Evolutionary conservation across 1,139 yeast species (phyloP), one percentile per base, ranked within the genome.

Genomic region (Saccharomyces hybrid): DNA sequence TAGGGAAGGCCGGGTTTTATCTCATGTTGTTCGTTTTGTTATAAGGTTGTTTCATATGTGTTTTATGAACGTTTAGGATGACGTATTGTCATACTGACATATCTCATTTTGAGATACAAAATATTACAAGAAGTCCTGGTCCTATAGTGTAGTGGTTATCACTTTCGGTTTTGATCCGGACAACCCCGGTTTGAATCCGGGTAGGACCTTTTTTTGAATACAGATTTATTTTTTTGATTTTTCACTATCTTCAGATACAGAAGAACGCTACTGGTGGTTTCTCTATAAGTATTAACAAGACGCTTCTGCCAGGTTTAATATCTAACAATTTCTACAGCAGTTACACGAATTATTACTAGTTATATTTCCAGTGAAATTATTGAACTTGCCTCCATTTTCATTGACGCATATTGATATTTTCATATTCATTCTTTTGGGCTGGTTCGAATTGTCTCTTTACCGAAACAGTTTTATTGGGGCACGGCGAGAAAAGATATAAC

Each of bases 181-280:
- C 82, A 83, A 86, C 91, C 89, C 89, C 91, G 86, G 91, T 85
- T 86, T 91, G 91, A 85, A 83, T 84, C 91, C 90, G 90, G 90
- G 89, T 82, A 82, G 83, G 89, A 84, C 89, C 90, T 64, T 65
- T 77, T 77, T 75, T 71, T 3, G 23, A 20, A 20, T 20, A 20
- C 23, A 20, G 23, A 20, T 20, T 20, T 20, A 20, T 20, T 20
- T 20, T 20, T 34, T 13, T 14, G 5, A 5, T 34, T 34, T 34
- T 34, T 34, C 42, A 34, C 42, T 16, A 7, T 16, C 11, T 14
- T 5, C 9, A 7, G n/a, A 20, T 34, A 9, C 13, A 30, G 23
- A 34, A 34, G 8, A 14, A 14, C 3, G 20, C 23, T 34, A 9
- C 23, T 34, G 14, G 7, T 7, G 42, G 13, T 8, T 14, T 14